phyloP scores from a whole-genome alignment of 2,329 filamentous ascomycete species.

The Fusarium sp. region DNA sequence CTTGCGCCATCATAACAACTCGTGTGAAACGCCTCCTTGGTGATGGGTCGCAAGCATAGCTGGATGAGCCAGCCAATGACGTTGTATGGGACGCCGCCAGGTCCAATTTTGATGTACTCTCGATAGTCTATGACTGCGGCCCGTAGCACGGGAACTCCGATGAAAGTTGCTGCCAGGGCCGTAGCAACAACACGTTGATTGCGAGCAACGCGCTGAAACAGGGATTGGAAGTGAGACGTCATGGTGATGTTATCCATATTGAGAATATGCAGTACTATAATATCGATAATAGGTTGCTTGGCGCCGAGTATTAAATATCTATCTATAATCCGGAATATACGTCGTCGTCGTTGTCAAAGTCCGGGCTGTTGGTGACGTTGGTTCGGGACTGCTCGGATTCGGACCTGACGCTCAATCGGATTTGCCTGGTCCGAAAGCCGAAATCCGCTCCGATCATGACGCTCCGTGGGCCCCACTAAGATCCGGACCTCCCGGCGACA shows the following conservation, averaged over 20 bases:
- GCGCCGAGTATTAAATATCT: background rate
- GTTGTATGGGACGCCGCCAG: slow-evolving; percentile 20
- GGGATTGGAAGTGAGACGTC: slow-evolving; percentile 11
- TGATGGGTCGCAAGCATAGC: slow-evolving; percentile 20
- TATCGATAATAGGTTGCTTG: background rate
- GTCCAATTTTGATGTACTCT: slow-evolving; percentile 29
- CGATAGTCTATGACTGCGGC: slow-evolving; percentile 17
- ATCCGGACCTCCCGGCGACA: background rate
- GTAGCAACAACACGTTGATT: slow-evolving; percentile 11
- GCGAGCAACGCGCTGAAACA: background rate
- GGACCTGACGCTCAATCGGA: background rate
- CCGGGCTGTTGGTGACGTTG: background rate
- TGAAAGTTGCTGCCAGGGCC: background rate
- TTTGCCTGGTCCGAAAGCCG: background rate
- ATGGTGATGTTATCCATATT: slow-evolving; percentile 2
- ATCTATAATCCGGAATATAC: background rate
- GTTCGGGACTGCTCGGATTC: background rate
- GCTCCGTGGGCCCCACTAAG: background rate
- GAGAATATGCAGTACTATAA: background rate
- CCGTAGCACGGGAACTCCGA: slow-evolving; percentile 23
- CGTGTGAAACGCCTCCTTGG: slow-evolving; percentile 21
- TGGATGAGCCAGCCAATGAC: slow-evolving; percentile 27
- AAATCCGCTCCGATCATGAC: background rate
- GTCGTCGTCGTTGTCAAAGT: background rate
- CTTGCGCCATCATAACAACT: slow-evolving; percentile 4